Conservation (phyloP, 371 early-diverging fungal genomes). For the Lichtheimia ramosa region DNA sequence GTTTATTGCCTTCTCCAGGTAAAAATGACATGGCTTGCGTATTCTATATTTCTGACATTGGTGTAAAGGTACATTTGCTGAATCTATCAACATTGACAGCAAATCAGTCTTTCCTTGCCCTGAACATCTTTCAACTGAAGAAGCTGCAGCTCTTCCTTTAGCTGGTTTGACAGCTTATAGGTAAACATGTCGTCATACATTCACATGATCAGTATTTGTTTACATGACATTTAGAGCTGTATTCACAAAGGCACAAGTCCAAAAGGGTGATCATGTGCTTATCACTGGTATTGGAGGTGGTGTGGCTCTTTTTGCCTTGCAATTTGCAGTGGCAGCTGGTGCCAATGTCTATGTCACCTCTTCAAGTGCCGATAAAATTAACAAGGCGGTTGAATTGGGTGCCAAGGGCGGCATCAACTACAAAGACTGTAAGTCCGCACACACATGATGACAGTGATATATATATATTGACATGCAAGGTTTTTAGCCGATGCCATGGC, state of each 20-base stretch:
- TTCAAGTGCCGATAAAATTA: conserved; percentile 60
- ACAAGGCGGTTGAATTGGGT: conserved; percentile 61
- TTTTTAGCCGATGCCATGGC: conserved; percentile 48
- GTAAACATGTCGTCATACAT: conserved; percentile 11
- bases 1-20: conserved; percentile 43
- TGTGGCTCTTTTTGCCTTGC: conserved; percentile 68
- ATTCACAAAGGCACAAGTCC: conserved; percentile 60
- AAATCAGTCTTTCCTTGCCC: conserved; percentile 53
- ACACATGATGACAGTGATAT: background rate
- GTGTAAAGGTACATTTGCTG: conserved; percentile 56
- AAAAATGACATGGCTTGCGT: conserved; percentile 15
- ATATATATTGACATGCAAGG: conserved; percentile 49
- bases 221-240: conserved; percentile 35
- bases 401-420: conserved; percentile 73
- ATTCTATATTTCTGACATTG: no score
- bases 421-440: conserved; percentile 49
- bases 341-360: conserved; percentile 74
- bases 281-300: conserved; percentile 78
- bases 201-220: background rate
- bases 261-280: conserved; percentile 56
- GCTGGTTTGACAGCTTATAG: conserved; percentile 70
- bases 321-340: conserved; percentile 67
- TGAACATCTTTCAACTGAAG: conserved; percentile 52
- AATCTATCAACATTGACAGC: conserved; percentile 46
- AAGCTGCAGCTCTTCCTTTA: conserved; percentile 72